Evolutionary conservation across 2,329 filamentous ascomycete genomes (phyloP), one percentile per base, ranked within the genome.

Genomic region (Salinomyces thailandicus): DNA sequence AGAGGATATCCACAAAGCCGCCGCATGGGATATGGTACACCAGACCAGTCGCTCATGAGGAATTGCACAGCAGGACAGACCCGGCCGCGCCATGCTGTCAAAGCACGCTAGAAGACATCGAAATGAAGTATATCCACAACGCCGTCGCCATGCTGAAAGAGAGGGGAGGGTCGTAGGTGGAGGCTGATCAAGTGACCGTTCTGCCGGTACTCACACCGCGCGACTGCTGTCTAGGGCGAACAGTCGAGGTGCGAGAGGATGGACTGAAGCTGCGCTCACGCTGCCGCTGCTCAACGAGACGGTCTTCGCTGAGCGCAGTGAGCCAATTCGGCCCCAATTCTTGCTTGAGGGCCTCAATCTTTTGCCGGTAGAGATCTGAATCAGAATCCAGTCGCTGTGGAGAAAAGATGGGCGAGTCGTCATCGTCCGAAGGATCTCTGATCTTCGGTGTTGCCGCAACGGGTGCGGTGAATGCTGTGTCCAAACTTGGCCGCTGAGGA

Each of bases 281-380:
- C 6, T 39, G 34, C 16, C 37, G 43, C 30, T 46, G 43, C 28
- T 46, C 46, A 18, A 40, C 65, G 66, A 72, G 73, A 20, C 61
- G 69, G 57, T 91, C 83, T 51, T 94, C 87, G 42, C 82, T 81
- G 34, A 96, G 67, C 11, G 83, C 85, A 44, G 79, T 87, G 26
- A 98, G 72, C 72, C 93, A 98, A 24, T 79, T 82, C 50, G 79
- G 85, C 19, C 87, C 87, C 46, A 94, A 79, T 52, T 89, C 85
- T 52, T 81, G 81, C 43, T 86, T 80, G 36, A 95, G 64, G 3
- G 82, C 78, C 59, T 94, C 86, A 37, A 96, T 81, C 60, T 91
- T 91, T 57, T 83, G 83, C 39, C 82, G 77, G 60, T 94, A 96
- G 5, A 56, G 32, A 35, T 59, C 54, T 6, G 52, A 49, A 12